These are phyloP conservation scores for Dryadomyces quercivorus DNA, from an alignment of 2,329 filamentous ascomycete genomes.

Conservation along the genomic window DNA sequence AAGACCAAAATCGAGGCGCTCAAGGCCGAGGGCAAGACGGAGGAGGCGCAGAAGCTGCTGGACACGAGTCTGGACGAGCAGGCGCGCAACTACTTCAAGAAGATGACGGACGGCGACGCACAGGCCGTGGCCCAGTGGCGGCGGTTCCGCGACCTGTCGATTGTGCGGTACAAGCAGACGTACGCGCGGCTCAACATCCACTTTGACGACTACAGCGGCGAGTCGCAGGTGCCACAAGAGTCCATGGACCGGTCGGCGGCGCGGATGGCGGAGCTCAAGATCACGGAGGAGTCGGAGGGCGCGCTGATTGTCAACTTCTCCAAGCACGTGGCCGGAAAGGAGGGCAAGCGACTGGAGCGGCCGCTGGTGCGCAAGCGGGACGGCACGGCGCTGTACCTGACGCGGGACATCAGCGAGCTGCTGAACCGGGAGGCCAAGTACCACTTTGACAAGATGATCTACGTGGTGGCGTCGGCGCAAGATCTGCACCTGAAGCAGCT, in stretches of 20 bases:
- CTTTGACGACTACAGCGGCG: conserved; percentile 63
- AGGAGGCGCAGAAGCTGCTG: conserved; percentile 36
- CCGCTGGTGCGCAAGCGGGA: conserved; percentile 62
- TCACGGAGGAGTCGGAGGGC: conserved; percentile 60
- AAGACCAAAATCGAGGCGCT: conserved; percentile 50
- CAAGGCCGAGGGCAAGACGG: conserved; percentile 41
- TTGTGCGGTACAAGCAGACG: conserved; percentile 53
- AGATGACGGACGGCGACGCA: conserved; percentile 56
- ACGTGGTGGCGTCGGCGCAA: conserved; percentile 62
- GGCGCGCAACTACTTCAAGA: conserved; percentile 60
- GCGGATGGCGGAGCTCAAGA: conserved; percentile 48
- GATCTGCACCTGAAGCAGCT: conserved; percentile 62
- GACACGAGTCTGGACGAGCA: conserved; percentile 57
- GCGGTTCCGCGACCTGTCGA: conserved; percentile 54
- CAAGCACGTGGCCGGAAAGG: conserved; percentile 53
- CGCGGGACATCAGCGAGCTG: conserved; percentile 65
- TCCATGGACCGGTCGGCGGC: conserved; percentile 53
- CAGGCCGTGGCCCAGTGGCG: conserved; percentile 50
- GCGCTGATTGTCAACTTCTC: conserved; percentile 62
- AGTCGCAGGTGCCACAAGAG: conserved; percentile 57
- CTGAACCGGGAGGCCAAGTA: conserved; percentile 51
- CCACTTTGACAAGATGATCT: conserved; percentile 69
- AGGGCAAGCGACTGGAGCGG: conserved; percentile 57
- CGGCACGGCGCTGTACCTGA: conserved; percentile 66
- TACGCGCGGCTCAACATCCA: conserved; percentile 59